A percentile compares a stretch with the other conserved stretches of the same genome.
Conservation (phyloP, 2,329 filamentous ascomycete species). For the Scytalidium lignicola region DNA sequence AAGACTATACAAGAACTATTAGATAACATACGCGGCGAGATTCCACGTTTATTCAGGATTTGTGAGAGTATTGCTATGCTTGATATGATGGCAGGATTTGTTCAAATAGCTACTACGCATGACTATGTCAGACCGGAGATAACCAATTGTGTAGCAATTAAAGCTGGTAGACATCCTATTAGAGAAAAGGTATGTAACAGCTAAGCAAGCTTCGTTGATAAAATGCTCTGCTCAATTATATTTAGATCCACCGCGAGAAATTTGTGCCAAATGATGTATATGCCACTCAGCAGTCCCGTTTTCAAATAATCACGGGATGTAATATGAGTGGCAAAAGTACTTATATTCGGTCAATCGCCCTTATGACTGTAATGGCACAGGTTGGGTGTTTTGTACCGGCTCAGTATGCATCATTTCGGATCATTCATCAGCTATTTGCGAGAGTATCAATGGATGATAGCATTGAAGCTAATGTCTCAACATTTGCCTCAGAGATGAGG, state of each 20-base stretch:
- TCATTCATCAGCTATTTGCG: slow-evolving; percentile 80
- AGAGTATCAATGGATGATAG: slow-evolving; percentile 82
- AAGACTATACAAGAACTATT: slow-evolving; percentile 68
- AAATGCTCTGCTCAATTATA: slow-evolving; percentile 9
- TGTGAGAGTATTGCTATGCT: slow-evolving; percentile 82
- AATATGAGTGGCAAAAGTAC: slow-evolving; percentile 99
- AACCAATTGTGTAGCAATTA: slow-evolving; percentile 58
- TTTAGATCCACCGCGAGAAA: slow-evolving; percentile 53
- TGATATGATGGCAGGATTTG: slow-evolving; percentile 79
- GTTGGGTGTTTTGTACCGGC: slow-evolving; percentile 89
- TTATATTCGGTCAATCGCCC: slow-evolving; percentile 79
- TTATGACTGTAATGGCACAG: slow-evolving; percentile 90
- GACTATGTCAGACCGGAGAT: slow-evolving; percentile 62
- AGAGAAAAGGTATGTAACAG: slow-evolving; percentile 52
- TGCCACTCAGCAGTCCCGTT: slow-evolving; percentile 71
- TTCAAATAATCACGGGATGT: slow-evolving; percentile 90
- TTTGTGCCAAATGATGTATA: slow-evolving; percentile 92
- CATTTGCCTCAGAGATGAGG: slow-evolving; percentile 91
- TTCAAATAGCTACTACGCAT: slow-evolving; percentile 60
- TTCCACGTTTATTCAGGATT: slow-evolving; percentile 72
- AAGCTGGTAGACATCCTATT: slow-evolving; percentile 64
- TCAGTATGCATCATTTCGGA: slow-evolving; percentile 72
- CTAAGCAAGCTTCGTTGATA: not conserved
- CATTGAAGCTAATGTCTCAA: slow-evolving; percentile 86
- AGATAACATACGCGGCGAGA: slow-evolving; percentile 62